Percentiles rank a stretch among this genome's conserved stretches.
Evolutionary conservation across 139 green algal species (phyloP).

Genomic region (Tetraselmis striata): DNA sequence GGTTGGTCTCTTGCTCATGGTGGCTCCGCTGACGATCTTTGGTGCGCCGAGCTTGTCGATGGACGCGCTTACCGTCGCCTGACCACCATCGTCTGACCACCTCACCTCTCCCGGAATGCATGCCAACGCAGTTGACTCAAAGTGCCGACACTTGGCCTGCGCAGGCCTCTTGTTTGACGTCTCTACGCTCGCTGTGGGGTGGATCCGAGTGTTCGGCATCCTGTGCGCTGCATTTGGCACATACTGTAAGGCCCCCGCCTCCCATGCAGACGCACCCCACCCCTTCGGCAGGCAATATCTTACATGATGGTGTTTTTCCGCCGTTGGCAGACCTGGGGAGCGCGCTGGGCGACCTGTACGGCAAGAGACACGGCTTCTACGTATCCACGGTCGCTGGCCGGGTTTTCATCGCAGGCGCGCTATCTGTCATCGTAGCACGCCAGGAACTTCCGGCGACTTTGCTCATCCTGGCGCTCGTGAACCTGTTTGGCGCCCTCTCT

Average conservation of each 20-base stretch:
- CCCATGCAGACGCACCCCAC: neutral
- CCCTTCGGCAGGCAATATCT: neutral
- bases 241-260: neutral
- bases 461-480: neutral
- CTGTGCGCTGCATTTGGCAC: neutral
- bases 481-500: neutral
- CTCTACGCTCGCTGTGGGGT: neutral
- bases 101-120: neutral
- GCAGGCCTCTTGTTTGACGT: neutral
- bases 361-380: neutral
- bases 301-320: neutral
- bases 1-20: neutral
- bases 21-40: neutral
- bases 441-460: neutral
- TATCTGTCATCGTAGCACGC: neutral
- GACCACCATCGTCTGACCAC: neutral
- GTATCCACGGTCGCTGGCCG: neutral
- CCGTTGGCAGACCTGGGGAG: neutral
- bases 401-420: neutral
- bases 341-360: neutral
- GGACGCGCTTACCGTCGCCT: neutral
- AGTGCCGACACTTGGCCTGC: too few relatives aligned
- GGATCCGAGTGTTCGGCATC: neutral
- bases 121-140: neutral
- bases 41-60: too few relatives aligned